Conservation (phyloP, 352 stramenopile species). For the Globisporangium lucens region DNA sequence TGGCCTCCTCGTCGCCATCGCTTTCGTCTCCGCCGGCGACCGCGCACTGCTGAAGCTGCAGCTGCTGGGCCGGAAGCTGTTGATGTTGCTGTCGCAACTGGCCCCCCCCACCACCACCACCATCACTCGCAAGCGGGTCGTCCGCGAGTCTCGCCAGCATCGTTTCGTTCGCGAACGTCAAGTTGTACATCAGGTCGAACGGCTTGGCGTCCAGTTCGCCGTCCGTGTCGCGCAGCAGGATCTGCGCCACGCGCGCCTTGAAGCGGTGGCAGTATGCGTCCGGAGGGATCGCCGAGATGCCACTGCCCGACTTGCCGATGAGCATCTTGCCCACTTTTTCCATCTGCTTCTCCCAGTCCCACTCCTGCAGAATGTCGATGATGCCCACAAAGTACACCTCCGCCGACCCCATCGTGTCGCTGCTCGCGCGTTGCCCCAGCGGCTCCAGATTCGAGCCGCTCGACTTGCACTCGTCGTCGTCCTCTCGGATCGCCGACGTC, state of each 20-base stretch:
- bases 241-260: slow-evolving; percentile 49
- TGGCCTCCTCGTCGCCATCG: background rate
- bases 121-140: background rate
- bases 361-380: slow-evolving; percentile 85
- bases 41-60: background rate
- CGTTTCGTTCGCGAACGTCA: background rate
- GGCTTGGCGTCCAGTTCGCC: slow-evolving; percentile 5
- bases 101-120: background rate
- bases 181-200: background rate
- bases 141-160: background rate
- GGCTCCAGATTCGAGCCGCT: slow-evolving; percentile 24
- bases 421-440: slow-evolving; percentile 10
- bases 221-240: slow-evolving; percentile 26
- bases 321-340: slow-evolving; percentile 75
- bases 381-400: slow-evolving; percentile 84
- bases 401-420: slow-evolving; percentile 19
- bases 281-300: slow-evolving; percentile 63
- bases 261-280: slow-evolving; percentile 70
- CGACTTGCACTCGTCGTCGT: slow-evolving; percentile 21
- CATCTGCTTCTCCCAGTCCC: slow-evolving; percentile 78
- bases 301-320: slow-evolving; percentile 55
- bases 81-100: background rate
- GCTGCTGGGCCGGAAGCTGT: too few relatives aligned
- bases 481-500: slow-evolving; percentile 14
- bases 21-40: background rate